Evolutionary conservation across 164 flowering plant genomes (phyloP).

Genomic region (Paratinospora sagittata): DNA sequence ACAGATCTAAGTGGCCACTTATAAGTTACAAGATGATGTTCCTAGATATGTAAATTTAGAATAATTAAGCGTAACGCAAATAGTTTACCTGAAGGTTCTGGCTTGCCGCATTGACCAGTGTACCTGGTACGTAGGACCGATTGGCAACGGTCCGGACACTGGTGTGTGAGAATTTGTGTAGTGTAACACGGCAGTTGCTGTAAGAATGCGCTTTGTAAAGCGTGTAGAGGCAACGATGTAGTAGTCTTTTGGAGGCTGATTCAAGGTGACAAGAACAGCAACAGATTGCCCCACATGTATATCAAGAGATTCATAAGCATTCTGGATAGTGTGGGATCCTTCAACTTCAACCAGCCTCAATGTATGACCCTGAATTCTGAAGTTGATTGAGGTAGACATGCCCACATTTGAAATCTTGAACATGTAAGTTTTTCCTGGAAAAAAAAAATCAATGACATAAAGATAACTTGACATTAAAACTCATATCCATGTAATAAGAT

Average conservation of each 20-base stretch:
- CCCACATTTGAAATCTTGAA: conserved; percentile 49
- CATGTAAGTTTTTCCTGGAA: conserved; percentile 37
- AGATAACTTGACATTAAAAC: not conserved
- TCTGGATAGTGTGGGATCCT: conserved; percentile 50
- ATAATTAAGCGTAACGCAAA: not conserved
- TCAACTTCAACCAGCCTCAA: conserved; percentile 44
- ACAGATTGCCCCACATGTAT: conserved; percentile 46
- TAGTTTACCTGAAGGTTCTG: conserved; percentile 38
- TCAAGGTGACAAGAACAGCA: conserved; percentile 36
- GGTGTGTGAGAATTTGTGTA: conserved; percentile 26
- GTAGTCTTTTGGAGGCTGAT: conserved; percentile 38
- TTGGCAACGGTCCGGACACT: conserved; percentile 32
- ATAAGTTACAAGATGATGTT: not conserved
- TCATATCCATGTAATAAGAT: not conserved
- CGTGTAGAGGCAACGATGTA: conserved; percentile 49
- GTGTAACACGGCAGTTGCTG: conserved; percentile 33
- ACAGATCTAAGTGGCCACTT: not conserved
- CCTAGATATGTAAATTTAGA: not conserved
- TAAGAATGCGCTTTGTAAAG: conserved; percentile 29
- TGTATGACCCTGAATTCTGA: conserved; percentile 45
- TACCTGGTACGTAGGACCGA: conserved; percentile 28
- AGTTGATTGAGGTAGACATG: conserved; percentile 37
- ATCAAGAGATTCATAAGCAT: conserved; percentile 40
- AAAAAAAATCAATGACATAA: not conserved
- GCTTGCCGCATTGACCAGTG: conserved; percentile 50